Evolutionary conservation across 2,329 filamentous ascomycete genomes (phyloP).

Genomic region (Ophiostoma populinum): DNA sequence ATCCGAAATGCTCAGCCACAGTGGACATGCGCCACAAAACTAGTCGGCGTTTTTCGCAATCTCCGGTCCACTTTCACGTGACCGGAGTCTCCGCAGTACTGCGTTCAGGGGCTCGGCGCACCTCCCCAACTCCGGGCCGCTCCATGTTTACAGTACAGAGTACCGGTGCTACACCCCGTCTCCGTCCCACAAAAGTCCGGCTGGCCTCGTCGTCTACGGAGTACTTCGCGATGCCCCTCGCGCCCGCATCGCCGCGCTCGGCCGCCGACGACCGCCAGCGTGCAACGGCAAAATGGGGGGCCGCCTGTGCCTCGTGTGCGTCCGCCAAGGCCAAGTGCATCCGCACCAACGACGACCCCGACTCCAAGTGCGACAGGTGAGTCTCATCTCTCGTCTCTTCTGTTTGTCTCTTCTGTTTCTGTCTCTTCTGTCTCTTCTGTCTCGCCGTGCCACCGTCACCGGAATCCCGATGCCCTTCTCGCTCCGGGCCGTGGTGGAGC

Average conservation of each 20-base stretch:
- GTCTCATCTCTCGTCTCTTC: background rate
- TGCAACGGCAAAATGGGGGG: conserved; percentile 26
- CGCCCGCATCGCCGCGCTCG: background rate
- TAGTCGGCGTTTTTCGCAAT: no score
- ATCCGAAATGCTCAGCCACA: no score
- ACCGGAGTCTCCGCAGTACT: no score
- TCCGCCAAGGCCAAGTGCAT: conserved; percentile 33
- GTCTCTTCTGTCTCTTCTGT: background rate
- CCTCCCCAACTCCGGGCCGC: no score
- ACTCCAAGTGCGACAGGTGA: conserved; percentile 26
- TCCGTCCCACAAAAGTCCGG: background rate
- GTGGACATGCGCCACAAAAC: no score
- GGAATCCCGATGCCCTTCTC: background rate
- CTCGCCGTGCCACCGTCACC: background rate
- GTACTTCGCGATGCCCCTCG: background rate
- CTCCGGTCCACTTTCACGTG: no score
- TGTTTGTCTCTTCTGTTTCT: background rate
- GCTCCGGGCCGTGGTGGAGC: no score
- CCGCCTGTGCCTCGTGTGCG: conserved; percentile 30
- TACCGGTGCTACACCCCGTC: background rate
- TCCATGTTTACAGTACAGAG: no score
- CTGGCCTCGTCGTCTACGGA: no score
- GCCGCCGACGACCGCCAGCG: conserved; percentile 8
- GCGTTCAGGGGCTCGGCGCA: no score
- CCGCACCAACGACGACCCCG: conserved; percentile 20